Evolutionary conservation across 2,329 filamentous ascomycete genomes (phyloP), one percentile per base, ranked within the genome.

Genomic region (Cercospora berteroae): DNA sequence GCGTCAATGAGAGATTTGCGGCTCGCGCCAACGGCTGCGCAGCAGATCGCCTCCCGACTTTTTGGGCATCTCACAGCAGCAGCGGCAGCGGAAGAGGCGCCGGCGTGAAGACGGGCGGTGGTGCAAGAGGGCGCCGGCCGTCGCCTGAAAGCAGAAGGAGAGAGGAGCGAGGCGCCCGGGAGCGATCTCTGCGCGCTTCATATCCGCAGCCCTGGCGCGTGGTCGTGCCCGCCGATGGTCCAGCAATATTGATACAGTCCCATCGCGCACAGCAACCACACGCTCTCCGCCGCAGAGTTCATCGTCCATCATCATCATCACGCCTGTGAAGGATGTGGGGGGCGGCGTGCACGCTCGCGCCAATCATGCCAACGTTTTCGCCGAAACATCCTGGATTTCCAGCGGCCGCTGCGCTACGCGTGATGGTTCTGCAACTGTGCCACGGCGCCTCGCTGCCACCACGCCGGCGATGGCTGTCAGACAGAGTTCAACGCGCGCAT

Each of bases 1-100:
- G 44, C 44, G 44, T 50, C 44, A 50, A 50, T 13, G 60, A 29
- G 31, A 58, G 31, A 64, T 50, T 36, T 36, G 39, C 50, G 48
- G 25, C 61, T 64, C 61, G 27, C 48, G 48, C 50, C 50, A 42
- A 64, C 50, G 61, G 61, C 61, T 64, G 20, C 42, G 42, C 42
- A 20, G 42, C 42, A 48, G 42, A 48, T 42, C 16, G 36, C 36
- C 36, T 42, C 36, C 36, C n/a, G 36, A 42, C 16, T n/a, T n/a
- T n/a, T n/a, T n/a, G 36, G 36, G 16, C 16, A 42, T 42, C 36
- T n/a, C 36, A 42, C 36, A n/a, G 36, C 36, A 42, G 25, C 25
- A 5, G n/a, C n/a, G n/a, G n/a, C n/a, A 27, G 36, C 36, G 36
- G 36, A 2, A 42, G 36, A n/a, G 36, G 36, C 36, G 36, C 6